Base-by-base conservation (phyloP, 306 rosid genomes). In the Calophaca sinica region DNA sequence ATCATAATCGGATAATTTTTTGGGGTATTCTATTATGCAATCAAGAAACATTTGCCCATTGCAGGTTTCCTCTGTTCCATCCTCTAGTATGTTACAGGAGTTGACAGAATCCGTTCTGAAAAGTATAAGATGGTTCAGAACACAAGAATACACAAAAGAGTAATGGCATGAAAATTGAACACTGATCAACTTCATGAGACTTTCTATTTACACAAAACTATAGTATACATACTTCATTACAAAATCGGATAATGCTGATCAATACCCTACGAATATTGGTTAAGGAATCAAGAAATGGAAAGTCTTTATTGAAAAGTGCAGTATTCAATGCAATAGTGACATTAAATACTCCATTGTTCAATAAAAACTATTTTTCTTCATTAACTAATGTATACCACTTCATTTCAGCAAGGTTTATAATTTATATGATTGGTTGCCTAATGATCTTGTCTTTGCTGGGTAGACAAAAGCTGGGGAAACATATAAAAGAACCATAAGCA, bases 31-130 rank as follows among this genome's bases (percentile, higher is more conserved):
- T 7, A 83, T 12, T 28, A 82, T 5, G 81, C 93, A 87, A 52
- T 86, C 74, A 31, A 94, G 90, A 69, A 74, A 88, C 9, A 71
- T 49, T 74, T 85, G 71, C 54, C 93, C 89, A 5, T 71, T 82
- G 82, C 89, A 80, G 54, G 75, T 79, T 74, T 87, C 85, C 78
- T 78, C 85, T 6, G 80, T 75, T 84, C 65, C 76, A 57, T 75
- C 89, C 79, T 81, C 85, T 12, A 46, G 50, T 12, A 15, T 79
- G 46, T 61, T 14, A 54, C 0, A 41, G 29, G 84, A 57, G 57
- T 78, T 71, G 66, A 31, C 5, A 59, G 68, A 48, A 62, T 39
- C 49, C 45, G n/a, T 80, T 80, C 81, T 55, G 75, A 82, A 73
- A 64, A 75, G 62, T 3, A 53, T 15, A 35, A 60, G 75, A 52